Evolutionary conservation across 768 basidiomycete species (phyloP).

Genomic region (Pulveroboletus ravenelii): DNA sequence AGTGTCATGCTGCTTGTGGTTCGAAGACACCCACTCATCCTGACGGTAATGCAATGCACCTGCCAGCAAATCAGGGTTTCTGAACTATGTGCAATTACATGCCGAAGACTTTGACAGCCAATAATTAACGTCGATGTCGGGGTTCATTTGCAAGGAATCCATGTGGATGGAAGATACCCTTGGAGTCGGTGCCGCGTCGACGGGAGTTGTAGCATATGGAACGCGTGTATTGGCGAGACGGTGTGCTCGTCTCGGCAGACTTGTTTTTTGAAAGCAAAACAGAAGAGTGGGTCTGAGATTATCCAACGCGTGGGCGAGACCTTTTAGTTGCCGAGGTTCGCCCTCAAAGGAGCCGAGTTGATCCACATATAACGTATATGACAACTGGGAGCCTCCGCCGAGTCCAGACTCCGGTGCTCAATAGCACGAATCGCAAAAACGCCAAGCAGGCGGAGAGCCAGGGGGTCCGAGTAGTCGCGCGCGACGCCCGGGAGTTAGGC

Average conservation of each 20-base stretch:
- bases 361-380: not conserved
- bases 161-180: conserved; percentile 1
- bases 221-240: not conserved
- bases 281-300: not conserved
- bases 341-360: not conserved
- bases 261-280: conserved; percentile 3
- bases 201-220: not conserved
- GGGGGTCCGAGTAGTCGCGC: not conserved
- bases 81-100: conserved; percentile 37
- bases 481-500: not conserved
- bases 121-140: not conserved
- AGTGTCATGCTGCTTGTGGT: conserved; percentile 6
- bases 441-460: not conserved
- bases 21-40: not conserved
- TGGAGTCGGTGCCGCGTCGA: not conserved
- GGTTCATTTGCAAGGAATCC: too few relatives aligned
- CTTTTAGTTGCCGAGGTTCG: not conserved
- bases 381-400: not conserved
- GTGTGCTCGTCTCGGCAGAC: not conserved
- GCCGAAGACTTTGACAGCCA: conserved; percentile 32
- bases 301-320: not conserved
- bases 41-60: not conserved
- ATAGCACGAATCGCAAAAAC: not conserved
- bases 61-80: conserved; percentile 33
- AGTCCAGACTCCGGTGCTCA: not conserved